Conservation (phyloP, 2,329 filamentous ascomycete species). For the Penicillium sp. region DNA sequence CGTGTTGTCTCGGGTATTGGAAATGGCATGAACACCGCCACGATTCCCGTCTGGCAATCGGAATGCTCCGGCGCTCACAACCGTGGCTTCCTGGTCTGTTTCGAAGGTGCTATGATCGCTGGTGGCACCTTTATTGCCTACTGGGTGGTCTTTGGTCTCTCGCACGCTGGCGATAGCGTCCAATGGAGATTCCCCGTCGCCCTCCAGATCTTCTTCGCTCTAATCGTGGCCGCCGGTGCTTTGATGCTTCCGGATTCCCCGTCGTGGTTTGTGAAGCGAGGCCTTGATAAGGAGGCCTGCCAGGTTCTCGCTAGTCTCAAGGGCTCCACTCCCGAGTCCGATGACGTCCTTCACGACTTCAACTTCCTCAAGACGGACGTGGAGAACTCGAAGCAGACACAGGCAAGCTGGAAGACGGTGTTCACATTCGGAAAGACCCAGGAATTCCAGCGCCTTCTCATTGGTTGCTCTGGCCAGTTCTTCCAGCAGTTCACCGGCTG, state of each 20-base stretch:
- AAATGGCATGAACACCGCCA: slow-evolving; percentile 30
- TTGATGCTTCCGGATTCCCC: slow-evolving; percentile 51
- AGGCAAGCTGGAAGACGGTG: slow-evolving; percentile 25
- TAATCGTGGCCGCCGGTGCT: slow-evolving; percentile 19
- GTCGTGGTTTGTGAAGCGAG: slow-evolving; percentile 52
- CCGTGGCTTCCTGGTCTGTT: slow-evolving; percentile 26
- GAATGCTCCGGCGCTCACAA: slow-evolving; percentile 27
- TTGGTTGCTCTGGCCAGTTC: slow-evolving; percentile 32
- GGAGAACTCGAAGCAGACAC: slow-evolving; percentile 31
- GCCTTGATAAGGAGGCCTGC: slow-evolving; percentile 46
- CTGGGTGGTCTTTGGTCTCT: slow-evolving; percentile 38
- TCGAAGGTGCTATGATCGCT: slow-evolving; percentile 32
- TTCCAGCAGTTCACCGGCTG: slow-evolving; percentile 48
- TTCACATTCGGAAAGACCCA: slow-evolving; percentile 33
- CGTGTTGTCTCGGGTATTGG: slow-evolving; percentile 31
- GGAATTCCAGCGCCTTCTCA: slow-evolving; percentile 29
- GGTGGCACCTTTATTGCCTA: slow-evolving; percentile 34
- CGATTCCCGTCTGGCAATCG: slow-evolving; percentile 35
- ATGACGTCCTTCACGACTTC: slow-evolving; percentile 23
- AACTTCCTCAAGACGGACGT: slow-evolving; percentile 48
- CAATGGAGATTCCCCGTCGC: slow-evolving; percentile 49
- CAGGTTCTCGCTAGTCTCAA: slow-evolving; percentile 49
- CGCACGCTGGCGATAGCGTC: slow-evolving; percentile 29
- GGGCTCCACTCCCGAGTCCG: slow-evolving; percentile 36
- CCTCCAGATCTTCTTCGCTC: slow-evolving; percentile 46